These are phyloP conservation scores for Melastoma malabathricum DNA, from an alignment of 345 rosid species.

Conservation along the genomic window DNA sequence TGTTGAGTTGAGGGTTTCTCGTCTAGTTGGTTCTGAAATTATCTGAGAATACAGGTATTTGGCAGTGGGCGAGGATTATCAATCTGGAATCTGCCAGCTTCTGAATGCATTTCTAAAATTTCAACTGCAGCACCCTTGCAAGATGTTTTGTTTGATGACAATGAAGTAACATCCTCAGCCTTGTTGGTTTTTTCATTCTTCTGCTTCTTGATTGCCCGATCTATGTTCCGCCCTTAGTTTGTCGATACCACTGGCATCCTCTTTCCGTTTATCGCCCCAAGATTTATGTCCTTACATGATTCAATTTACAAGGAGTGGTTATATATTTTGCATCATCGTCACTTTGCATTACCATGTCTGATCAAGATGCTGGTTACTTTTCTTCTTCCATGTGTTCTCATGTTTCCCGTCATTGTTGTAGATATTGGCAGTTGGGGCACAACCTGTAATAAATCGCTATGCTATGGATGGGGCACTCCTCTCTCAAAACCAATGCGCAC, in stretches of 20 bases:
- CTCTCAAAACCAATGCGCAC: conserved; percentile 77
- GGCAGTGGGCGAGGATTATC: conserved; percentile 57
- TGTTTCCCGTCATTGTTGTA: conserved; percentile 16
- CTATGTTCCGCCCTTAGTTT: not conserved
- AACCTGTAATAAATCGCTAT: conserved; percentile 55
- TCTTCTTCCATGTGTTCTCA: not conserved
- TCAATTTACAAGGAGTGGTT: too few relatives aligned
- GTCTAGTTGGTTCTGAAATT: conserved; percentile 3
- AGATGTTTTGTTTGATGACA: conserved; percentile 61
- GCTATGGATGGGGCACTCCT: conserved; percentile 62
- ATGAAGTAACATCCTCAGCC: conserved; percentile 32
- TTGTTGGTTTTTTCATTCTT: not conserved
- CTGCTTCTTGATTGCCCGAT: not conserved
- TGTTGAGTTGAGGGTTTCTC: not conserved
- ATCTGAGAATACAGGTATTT: conserved; percentile 41
- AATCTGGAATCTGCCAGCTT: conserved; percentile 80
- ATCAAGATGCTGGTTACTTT: not conserved
- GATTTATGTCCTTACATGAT: too few relatives aligned
- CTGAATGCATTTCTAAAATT: conserved; percentile 60
- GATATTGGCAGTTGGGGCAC: conserved; percentile 85
- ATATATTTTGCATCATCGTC: too few relatives aligned
- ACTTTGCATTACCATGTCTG: not conserved
- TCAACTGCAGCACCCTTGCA: conserved; percentile 36
- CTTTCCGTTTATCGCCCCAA: not conserved
- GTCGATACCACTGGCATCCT: not conserved